Conservation (phyloP, 1,284 basidiomycete genomes). For the Trichosporon faecale region DNA sequence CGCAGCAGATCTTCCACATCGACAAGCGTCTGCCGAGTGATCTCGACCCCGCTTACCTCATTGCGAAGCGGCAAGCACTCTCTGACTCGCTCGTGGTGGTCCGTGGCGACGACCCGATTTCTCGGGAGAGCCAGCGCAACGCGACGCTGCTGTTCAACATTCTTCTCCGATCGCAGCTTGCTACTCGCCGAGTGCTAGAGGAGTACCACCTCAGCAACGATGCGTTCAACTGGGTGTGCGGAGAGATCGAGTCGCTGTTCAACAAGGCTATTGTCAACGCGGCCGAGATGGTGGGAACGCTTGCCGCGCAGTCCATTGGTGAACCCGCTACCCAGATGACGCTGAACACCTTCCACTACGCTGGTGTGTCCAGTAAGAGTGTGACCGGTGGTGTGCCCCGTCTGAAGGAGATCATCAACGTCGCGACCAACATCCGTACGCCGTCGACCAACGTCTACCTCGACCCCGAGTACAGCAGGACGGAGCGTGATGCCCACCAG, state of each 20-base stretch:
- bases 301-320: conserved; percentile 97
- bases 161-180: conserved; percentile 83
- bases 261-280: conserved; percentile 87
- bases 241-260: conserved; percentile 93
- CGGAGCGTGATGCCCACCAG: conserved; percentile 58
- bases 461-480: conserved; percentile 70
- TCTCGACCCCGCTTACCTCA: conserved; percentile 81
- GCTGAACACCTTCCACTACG: conserved; percentile 98
- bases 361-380: conserved; percentile 96
- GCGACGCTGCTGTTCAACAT: conserved; percentile 91
- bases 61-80: conserved; percentile 72
- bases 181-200: conserved; percentile 77
- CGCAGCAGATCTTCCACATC: conserved; percentile 95
- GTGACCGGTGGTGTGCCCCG: conserved; percentile 97
- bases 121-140: conserved; percentile 75
- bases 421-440: conserved; percentile 97
- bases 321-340: conserved; percentile 99
- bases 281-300: conserved; percentile 98
- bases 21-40: conserved; percentile 90
- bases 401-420: conserved; percentile 98
- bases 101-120: conserved; percentile 75
- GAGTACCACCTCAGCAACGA: conserved; percentile 79
- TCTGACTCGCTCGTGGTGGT: conserved; percentile 74
- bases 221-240: conserved; percentile 96
- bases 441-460: conserved; percentile 92